Conservation (phyloP, 1,284 basidiomycete species). For the Sanghuangporus sanghuang region DNA sequence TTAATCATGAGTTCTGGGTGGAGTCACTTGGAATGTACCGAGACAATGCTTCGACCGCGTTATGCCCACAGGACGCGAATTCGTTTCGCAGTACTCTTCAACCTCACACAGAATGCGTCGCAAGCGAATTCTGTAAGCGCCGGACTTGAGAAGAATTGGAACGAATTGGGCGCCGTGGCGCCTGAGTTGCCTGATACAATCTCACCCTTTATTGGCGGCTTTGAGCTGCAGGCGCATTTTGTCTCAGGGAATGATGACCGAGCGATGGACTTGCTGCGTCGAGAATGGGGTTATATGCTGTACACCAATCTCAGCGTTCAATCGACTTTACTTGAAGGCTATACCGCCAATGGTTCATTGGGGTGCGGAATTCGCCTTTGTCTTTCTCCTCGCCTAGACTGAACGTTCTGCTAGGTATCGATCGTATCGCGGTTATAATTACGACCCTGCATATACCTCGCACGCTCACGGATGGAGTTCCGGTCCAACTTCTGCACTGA, state of each 20-base stretch:
- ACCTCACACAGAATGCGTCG: slow-evolving; percentile 35
- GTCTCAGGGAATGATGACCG: slow-evolving; percentile 40
- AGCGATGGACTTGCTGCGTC: slow-evolving; percentile 42
- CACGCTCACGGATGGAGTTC: slow-evolving; percentile 45
- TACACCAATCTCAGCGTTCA: slow-evolving; percentile 46
- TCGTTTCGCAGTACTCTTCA: slow-evolving; percentile 46
- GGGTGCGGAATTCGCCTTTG: slow-evolving; percentile 27
- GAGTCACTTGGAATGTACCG: slow-evolving; percentile 38
- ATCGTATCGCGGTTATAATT: slow-evolving; percentile 41
- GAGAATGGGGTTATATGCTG: slow-evolving; percentile 52
- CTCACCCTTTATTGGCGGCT: slow-evolving; percentile 45
- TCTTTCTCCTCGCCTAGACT: background rate
- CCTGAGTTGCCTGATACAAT: slow-evolving; percentile 50
- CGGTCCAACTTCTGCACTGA: slow-evolving; percentile 41
- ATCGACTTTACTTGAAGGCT: slow-evolving; percentile 47
- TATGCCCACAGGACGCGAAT: slow-evolving; percentile 48
- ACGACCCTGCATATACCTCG: slow-evolving; percentile 42
- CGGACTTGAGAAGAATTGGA: slow-evolving; percentile 44
- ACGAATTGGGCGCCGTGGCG: slow-evolving; percentile 40
- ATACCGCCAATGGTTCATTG: slow-evolving; percentile 45
- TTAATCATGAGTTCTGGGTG: slow-evolving; percentile 42
- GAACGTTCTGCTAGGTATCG: slow-evolving; percentile 31
- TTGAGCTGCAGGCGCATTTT: slow-evolving; percentile 51
- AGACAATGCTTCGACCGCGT: slow-evolving; percentile 38
- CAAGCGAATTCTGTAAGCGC: slow-evolving; percentile 39